Conservation (phyloP, 768 basidiomycete genomes). For the Mycena capillaripes region DNA sequence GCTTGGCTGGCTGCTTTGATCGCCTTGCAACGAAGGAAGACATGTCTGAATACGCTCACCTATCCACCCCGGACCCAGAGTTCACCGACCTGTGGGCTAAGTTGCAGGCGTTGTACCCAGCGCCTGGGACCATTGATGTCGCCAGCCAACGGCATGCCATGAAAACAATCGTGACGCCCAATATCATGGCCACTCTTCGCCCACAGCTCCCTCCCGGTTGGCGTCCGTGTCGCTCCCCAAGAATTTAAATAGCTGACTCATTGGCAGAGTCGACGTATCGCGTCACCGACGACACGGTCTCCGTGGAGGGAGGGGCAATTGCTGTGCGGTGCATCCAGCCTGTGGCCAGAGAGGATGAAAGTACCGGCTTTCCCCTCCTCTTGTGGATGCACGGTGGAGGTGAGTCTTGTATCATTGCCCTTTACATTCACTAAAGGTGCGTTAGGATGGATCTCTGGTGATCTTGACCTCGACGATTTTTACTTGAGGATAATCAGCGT, state of each 20-base stretch:
- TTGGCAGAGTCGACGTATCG: slow-evolving; percentile 5
- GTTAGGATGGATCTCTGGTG: slow-evolving; percentile 21
- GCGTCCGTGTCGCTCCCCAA: neutral
- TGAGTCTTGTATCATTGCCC: neutral
- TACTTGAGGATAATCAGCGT: slow-evolving; percentile 34
- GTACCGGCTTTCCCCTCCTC: slow-evolving; percentile 17
- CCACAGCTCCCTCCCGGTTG: neutral
- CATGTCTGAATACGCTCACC: neutral
- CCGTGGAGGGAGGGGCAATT: slow-evolving; percentile 17
- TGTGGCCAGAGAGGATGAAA: neutral
- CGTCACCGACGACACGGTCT: neutral
- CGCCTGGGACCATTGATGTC: neutral
- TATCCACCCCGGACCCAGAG: slow-evolving; percentile 8
- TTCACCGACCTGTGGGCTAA: neutral
- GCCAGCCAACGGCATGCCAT: neutral
- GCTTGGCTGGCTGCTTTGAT: no score
- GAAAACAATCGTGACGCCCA: neutral
- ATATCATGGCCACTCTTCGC: neutral
- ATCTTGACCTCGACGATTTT: slow-evolving; percentile 36
- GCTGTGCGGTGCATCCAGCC: slow-evolving; percentile 20
- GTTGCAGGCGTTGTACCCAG: neutral
- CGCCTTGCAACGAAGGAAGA: no score
- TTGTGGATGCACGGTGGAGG: slow-evolving; percentile 29
- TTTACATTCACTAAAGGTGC: neutral
- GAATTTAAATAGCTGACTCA: neutral